phyloP scores from a whole-genome alignment of 345 rosid species.

The Brassica incana region DNA sequence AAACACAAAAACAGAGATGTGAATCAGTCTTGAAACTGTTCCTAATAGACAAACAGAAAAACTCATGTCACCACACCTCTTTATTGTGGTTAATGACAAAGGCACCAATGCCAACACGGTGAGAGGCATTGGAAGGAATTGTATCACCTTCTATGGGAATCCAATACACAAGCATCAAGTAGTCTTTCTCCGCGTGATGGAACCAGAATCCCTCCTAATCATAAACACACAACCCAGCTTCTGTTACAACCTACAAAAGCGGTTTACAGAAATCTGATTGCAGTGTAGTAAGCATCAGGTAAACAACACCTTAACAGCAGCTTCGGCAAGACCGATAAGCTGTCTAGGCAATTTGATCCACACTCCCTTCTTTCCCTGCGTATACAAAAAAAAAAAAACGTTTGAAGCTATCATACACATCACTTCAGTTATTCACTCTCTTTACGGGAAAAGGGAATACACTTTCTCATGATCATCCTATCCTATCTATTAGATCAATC shows the following conservation, averaged over 20 bases:
- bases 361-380: slow-evolving; percentile 79
- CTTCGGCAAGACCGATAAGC: slow-evolving; percentile 67
- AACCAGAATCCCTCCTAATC: slow-evolving; percentile 87
- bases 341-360: slow-evolving; percentile 86
- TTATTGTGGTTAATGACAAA: slow-evolving; percentile 70
- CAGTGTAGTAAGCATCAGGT: background rate
- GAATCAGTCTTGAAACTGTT: background rate
- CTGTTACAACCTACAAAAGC: background rate
- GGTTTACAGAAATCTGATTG: background rate
- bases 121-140: slow-evolving; percentile 87
- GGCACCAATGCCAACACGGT: slow-evolving; percentile 75
- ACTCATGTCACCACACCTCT: slow-evolving; percentile 51
- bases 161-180: slow-evolving; percentile 88
- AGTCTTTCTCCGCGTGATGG: slow-evolving; percentile 85
- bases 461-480: too few relatives aligned
- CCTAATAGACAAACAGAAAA: background rate
- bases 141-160: slow-evolving; percentile 59
- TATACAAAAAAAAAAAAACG: background rate
- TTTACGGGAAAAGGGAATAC: background rate
- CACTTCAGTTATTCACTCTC: background rate
- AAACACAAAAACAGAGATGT: slow-evolving; percentile 17
- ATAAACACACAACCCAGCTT: background rate
- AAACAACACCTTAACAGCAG: slow-evolving; percentile 63
- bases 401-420: background rate
- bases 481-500: too few relatives aligned